Evolutionary conservation across 2,329 filamentous ascomycete species (phyloP).

Genomic region (Lachnellula occidentalis): DNA sequence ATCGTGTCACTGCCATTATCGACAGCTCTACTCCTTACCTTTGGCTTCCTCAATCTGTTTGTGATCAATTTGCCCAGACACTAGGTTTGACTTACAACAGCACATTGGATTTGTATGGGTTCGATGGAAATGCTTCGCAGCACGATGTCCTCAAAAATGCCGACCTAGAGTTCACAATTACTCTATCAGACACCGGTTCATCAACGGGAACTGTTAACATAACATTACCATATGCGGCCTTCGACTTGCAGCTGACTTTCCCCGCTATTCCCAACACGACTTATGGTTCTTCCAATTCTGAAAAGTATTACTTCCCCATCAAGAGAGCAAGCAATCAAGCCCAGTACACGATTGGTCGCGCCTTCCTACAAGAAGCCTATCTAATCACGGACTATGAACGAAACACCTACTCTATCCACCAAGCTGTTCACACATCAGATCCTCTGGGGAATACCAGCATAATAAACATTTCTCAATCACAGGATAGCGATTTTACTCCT

Average conservation of each 20-base stretch:
- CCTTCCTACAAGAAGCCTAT: conserved; percentile 33
- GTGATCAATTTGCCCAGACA: conserved; percentile 56
- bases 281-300: conserved; percentile 36
- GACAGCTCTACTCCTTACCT: conserved; percentile 61
- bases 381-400: conserved; percentile 32
- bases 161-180: conserved; percentile 51
- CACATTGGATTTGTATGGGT: conserved; percentile 57
- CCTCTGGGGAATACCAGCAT: conserved; percentile 23
- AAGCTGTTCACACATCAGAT: conserved; percentile 26
- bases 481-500: conserved; percentile 25
- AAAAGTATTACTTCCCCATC: conserved; percentile 35
- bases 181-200: conserved; percentile 41
- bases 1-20: conserved; percentile 35
- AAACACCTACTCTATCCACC: conserved; percentile 29
- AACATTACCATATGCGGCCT: conserved; percentile 30
- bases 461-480: conserved; percentile 15
- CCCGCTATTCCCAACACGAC: conserved; percentile 37
- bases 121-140: conserved; percentile 52
- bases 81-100: conserved; percentile 63
- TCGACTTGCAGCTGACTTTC: conserved; percentile 28
- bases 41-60: conserved; percentile 56
- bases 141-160: conserved; percentile 38
- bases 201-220: conserved; percentile 40
- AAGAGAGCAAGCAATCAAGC: conserved; percentile 23
- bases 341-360: conserved; percentile 31